Evolutionary conservation across 495 filamentous ascomycete species (phyloP).

Genomic region (Sporormia fimetaria): DNA sequence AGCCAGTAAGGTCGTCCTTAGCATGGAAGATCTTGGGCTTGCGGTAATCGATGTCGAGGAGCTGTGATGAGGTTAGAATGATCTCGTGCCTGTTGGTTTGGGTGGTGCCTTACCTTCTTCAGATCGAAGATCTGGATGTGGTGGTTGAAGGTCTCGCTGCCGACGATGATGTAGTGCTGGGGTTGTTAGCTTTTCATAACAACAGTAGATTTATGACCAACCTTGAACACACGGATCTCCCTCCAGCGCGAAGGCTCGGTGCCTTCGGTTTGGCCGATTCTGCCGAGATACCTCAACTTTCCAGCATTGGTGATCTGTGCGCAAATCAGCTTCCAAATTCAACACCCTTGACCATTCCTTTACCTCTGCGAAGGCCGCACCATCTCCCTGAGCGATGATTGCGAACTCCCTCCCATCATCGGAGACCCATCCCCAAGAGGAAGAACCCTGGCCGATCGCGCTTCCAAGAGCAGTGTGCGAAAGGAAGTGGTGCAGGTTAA

Average conservation of each 20-base stretch:
- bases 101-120: no score
- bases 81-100: no score
- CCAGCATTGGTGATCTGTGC: no score
- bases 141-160: conserved; percentile 14
- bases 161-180: conserved; percentile 16
- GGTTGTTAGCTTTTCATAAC: no score
- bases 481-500: conserved; percentile 13
- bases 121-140: conserved; percentile 29
- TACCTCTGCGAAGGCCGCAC: conserved; percentile 46
- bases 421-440: conserved; percentile 43
- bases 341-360: conserved; percentile 37
- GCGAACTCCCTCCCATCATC: conserved; percentile 46
- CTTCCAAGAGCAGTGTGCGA: conserved; percentile 12
- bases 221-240: no score
- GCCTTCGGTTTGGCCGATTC: no score
- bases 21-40: conserved; percentile 30
- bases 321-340: no score
- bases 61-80: no score
- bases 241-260: no score
- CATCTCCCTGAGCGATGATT: conserved; percentile 46
- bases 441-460: conserved; percentile 1
- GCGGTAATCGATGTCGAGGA: conserved; percentile 13
- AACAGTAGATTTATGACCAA: conserved; percentile 34
- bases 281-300: no score
- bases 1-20: conserved; percentile 28